Percentiles rank a stretch among this genome's conserved stretches.
phyloP scores from a whole-genome alignment of 2,329 filamentous ascomycete species.

The Sporothrix protearum region DNA sequence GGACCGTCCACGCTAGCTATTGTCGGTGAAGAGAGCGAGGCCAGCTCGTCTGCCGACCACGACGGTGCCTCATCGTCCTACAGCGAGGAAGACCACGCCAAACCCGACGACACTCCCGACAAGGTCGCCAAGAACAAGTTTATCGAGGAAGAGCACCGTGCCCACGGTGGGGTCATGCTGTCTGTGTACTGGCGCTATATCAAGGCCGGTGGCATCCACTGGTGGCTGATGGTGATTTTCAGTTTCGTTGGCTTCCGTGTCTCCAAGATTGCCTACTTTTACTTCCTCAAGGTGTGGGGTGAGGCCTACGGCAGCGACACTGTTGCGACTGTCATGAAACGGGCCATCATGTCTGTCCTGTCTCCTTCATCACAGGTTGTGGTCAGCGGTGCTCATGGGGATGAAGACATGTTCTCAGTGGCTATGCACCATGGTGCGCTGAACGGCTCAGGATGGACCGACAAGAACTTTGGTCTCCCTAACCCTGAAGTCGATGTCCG shows the following conservation, averaged over 20 bases:
- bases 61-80: constrained; percentile 31
- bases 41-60: constrained; percentile 33
- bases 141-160: constrained; percentile 72
- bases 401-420: constrained; percentile 16
- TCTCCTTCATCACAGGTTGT: constrained; percentile 14
- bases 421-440: not conserved
- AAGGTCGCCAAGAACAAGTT: constrained; percentile 64
- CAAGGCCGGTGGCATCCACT: constrained; percentile 69
- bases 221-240: constrained; percentile 65
- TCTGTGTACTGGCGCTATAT: constrained; percentile 82
- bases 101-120: constrained; percentile 42
- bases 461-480: constrained; percentile 51
- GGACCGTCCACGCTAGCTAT: constrained; percentile 37
- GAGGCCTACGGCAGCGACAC: constrained; percentile 59
- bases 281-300: constrained; percentile 85
- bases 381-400: not conserved
- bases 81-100: constrained; percentile 44
- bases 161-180: constrained; percentile 69
- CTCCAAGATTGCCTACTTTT: constrained; percentile 63
- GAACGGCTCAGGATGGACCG: constrained; percentile 28
- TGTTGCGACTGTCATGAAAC: constrained; percentile 22
- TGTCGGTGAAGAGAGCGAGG: constrained; percentile 32
- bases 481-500: constrained; percentile 62
- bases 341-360: constrained; percentile 17
- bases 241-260: constrained; percentile 62